Base-by-base conservation (phyloP, 768 basidiomycete genomes). In the Mycena sanguinolenta region DNA sequence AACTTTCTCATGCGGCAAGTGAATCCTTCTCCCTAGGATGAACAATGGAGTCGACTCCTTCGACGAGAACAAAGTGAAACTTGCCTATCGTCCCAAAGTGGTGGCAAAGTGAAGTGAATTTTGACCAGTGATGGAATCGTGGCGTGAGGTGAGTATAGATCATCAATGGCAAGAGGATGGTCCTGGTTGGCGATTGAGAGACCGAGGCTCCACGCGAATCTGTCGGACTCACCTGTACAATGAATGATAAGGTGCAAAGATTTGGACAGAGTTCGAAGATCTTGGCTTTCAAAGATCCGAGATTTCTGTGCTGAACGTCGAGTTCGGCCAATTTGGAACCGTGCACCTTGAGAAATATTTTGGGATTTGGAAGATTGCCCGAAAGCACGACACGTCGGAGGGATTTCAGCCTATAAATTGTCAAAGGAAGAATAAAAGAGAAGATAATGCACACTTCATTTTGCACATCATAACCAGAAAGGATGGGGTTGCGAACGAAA, bases 251-350 rank as follows among this genome's bases (percentile, higher is more conserved):
- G 16, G 28, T 39, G 17, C 14, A 13, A 4, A 50, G 25, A 50
- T 27, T 69, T 4, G 53, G 39, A 25, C 60, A 69, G 30, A 69
- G 2, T 4, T 46, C 27, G 46, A 69, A 58, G 32, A 69, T 50
- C 13, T 17, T 49, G 28, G 19, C 21, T 2, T 17, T 4, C 34
- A 63, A 30, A 0, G 25, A 14, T 2, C n/a, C 13, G 1, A 58
- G 13, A 1, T 19, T n/a, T 5, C 2, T 0, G 13, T 14, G 57
- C 10, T n/a, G 4, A 12, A 63, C 12, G 7, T 25, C 38, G 28
- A 69, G 3, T 42, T 69, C 54, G 25, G 44, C 52, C 23, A 69
- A 42, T 39, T 69, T 62, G 34, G 13, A 13, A 16, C 67, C 67
- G 25, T 67, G 66, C 8, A 16, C 27, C 32, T n/a, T 23, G 16